Base-by-base conservation (phyloP, 2,329 filamentous ascomycete genomes). In the Monascus ruber region DNA sequence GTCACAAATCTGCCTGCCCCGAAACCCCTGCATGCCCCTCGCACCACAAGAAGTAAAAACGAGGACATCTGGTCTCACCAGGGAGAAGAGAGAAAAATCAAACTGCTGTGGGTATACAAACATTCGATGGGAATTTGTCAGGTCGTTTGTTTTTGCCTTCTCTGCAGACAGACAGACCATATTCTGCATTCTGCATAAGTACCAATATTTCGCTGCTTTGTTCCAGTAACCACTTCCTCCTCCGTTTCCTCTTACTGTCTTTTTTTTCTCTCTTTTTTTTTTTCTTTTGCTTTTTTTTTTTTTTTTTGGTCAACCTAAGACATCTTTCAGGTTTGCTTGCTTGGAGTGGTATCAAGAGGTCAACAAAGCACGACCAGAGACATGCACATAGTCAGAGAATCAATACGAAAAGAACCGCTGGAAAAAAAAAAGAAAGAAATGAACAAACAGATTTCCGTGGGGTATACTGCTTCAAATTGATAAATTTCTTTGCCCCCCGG, bases 391-490 rank as follows among this genome's bases (percentile, higher is more conserved):
- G 17, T 17, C 17, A 17, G 39, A 40, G 47, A 38, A 40, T 9
- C 28, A 41, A 45, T 36, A 45, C 39, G 34, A 41, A 44, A 48
- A 41, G 37, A 52, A 46, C 44, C 46, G 47, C 47, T 52, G 34
- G 47, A 40, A 52, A 42, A 61, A 63, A 63, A 64, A 64, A 60
- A 63, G 54, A 55, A 49, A 51, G 53, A 50, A 47, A 37, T 41
- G 38, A 48, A 17, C 17, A 17, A 17, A 17, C 17, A 17, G 17
- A 17, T 17, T 17, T 17, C 17, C 46, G 51, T 45, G 62, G 62
- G 62, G 62, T 65, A 65, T 65, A 65, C 61, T 63, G 62, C 61
- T 60, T 58, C 54, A 59, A 64, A 60, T 57, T 58, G 56, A 57
- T 60, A 58, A 60, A 56, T 54, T 56, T 56, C 6, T 29, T 29